Conservation (phyloP, 2,329 filamentous ascomycete species). For the Pseudogymnoascus sp. region DNA sequence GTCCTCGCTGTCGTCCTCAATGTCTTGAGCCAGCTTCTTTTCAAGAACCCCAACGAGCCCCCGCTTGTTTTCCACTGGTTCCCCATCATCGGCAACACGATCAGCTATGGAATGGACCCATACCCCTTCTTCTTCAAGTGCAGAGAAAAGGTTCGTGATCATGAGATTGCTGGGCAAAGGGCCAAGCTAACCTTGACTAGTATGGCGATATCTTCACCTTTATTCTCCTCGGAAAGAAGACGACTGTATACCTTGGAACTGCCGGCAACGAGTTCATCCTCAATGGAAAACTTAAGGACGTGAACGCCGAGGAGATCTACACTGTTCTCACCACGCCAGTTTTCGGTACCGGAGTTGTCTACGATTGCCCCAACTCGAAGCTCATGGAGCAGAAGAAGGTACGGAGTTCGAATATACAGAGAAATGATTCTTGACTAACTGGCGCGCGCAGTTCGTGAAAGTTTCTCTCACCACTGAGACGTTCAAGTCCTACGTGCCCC, state of each 20-base stretch:
- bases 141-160: conserved; percentile 55
- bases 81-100: conserved; percentile 78
- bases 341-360: conserved; percentile 81
- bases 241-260: conserved; percentile 74
- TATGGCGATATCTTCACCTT: conserved; percentile 90
- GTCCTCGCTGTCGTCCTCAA: conserved; percentile 62
- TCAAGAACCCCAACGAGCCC: conserved; percentile 74
- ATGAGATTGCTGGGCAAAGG: background rate
- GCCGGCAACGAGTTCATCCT: conserved; percentile 85
- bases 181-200: conserved; percentile 40
- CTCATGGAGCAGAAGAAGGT: conserved; percentile 97
- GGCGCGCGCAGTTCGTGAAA: conserved; percentile 67
- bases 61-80: conserved; percentile 76
- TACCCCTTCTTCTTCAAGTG: conserved; percentile 73
- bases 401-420: conserved; percentile 16
- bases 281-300: conserved; percentile 82
- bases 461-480: conserved; percentile 67
- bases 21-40: conserved; percentile 68
- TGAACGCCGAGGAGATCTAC: conserved; percentile 87
- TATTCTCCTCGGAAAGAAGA: conserved; percentile 78
- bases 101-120: conserved; percentile 92
- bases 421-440: conserved; percentile 5
- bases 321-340: conserved; percentile 62
- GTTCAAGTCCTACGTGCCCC: conserved; percentile 65
- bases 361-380: conserved; percentile 84